Evolutionary conservation across 2,329 filamentous ascomycete genomes (phyloP).

Genomic region (Calycina herbarum): DNA sequence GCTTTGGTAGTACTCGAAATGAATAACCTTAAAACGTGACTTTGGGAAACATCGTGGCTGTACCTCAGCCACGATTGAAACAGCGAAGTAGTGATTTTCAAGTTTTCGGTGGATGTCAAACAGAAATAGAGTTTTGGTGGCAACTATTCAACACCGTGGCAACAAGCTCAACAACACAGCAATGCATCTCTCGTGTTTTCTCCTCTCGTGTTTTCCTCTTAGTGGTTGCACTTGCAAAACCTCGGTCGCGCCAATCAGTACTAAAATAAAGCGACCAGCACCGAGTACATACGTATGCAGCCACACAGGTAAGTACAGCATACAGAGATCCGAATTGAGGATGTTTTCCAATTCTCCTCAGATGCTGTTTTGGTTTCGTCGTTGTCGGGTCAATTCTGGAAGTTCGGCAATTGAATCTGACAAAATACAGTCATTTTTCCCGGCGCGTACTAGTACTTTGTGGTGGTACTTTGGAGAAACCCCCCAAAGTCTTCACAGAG

Average conservation of each 20-base stretch:
- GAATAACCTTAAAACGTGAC: too few relatives aligned
- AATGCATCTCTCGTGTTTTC: not conserved
- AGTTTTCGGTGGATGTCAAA: too few relatives aligned
- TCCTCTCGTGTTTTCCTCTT: not conserved
- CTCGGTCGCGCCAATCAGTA: not conserved
- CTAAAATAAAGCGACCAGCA: not conserved
- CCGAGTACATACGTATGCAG: too few relatives aligned
- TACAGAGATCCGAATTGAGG: not conserved
- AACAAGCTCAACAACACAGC: conserved; percentile 4
- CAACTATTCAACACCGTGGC: not conserved
- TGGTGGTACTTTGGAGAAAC: too few relatives aligned
- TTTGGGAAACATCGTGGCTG: too few relatives aligned
- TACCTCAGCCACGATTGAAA: too few relatives aligned
- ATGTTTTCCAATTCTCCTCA: not conserved
- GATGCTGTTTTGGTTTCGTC: not conserved
- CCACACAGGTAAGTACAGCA: too few relatives aligned
- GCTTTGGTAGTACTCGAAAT: too few relatives aligned
- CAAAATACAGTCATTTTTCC: not conserved
- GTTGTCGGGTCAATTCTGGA: not conserved
- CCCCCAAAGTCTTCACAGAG: too few relatives aligned
- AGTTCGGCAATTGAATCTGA: too few relatives aligned
- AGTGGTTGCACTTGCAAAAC: not conserved
- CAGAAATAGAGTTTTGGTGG: not conserved
- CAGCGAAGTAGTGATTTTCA: too few relatives aligned
- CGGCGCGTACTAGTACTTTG: not conserved